Conservation (phyloP, 441 rosid genomes). For the Metrosideros polymorpha region DNA sequence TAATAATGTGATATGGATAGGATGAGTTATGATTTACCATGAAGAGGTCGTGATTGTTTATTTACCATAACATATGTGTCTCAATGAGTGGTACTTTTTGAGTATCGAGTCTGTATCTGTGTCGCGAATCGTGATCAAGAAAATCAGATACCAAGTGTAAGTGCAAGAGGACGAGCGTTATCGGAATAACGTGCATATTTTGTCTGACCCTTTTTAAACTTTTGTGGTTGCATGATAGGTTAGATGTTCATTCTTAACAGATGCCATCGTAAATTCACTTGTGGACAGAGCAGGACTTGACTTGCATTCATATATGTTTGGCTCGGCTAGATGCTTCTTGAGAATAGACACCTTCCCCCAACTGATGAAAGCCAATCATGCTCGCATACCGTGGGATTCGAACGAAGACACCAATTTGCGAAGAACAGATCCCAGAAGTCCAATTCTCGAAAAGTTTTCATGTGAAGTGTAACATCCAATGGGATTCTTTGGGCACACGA, state of each 20-base stretch:
- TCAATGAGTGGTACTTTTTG: neutral
- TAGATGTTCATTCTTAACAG: neutral
- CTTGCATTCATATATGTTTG: neutral
- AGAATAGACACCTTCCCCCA: neutral
- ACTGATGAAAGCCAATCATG: neutral
- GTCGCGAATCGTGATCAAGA: neutral
- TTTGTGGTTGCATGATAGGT: neutral
- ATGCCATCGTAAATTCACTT: neutral
- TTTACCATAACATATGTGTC: neutral
- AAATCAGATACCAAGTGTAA: neutral
- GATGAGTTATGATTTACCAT: neutral
- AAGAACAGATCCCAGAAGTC: neutral
- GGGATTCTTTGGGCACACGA: neutral
- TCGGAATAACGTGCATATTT: neutral
- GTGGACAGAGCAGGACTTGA: neutral
- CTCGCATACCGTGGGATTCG: neutral
- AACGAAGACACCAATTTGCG: neutral
- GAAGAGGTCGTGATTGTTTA: neutral
- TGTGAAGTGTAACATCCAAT: neutral
- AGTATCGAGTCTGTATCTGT: neutral
- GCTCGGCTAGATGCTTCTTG: neutral
- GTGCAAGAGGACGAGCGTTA: neutral
- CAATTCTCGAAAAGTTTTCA: neutral
- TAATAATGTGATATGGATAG: neutral
- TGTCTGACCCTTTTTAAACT: neutral